These are phyloP conservation scores for Schizophyllum amplum DNA, from an alignment of 1,284 basidiomycete species.

Conservation along the genomic window DNA sequence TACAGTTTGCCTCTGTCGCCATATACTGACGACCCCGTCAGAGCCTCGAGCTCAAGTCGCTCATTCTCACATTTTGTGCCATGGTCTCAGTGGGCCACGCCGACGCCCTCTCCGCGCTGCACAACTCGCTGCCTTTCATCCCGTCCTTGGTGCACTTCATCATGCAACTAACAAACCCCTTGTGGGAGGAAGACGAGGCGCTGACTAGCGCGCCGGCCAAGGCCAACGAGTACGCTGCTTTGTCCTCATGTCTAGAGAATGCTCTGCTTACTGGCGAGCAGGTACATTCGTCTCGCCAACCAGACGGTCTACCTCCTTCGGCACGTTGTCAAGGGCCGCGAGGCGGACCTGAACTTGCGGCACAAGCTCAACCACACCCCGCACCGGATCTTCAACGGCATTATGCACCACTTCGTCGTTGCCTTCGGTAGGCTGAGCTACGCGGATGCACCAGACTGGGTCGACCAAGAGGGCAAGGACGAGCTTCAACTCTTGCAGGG, in stretches of 20 bases:
- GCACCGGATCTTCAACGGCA: conserved; percentile 49
- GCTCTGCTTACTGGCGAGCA: no score
- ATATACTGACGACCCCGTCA: conserved; percentile 12
- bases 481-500: conserved; percentile 46
- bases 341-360: conserved; percentile 40
- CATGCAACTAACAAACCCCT: conserved; percentile 37
- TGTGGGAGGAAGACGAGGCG: conserved; percentile 61
- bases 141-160: conserved; percentile 55
- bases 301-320: conserved; percentile 52
- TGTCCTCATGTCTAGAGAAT: neutral
- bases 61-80: conserved; percentile 48
- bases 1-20: neutral
- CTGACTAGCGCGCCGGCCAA: conserved; percentile 30
- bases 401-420: conserved; percentile 72
- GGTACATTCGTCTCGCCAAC: conserved; percentile 40
- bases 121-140: conserved; percentile 45
- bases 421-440: conserved; percentile 70
- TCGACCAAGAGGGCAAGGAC: conserved; percentile 34
- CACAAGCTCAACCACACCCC: conserved; percentile 45
- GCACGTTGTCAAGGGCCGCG: conserved; percentile 43
- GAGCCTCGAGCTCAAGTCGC: conserved; percentile 34
- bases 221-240: conserved; percentile 29
- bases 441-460: conserved; percentile 57
- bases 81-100: conserved; percentile 45
- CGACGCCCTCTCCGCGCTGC: conserved; percentile 40